Evolutionary conservation across 257 asterid genomes (phyloP).

Genomic region (Lantana camara): DNA sequence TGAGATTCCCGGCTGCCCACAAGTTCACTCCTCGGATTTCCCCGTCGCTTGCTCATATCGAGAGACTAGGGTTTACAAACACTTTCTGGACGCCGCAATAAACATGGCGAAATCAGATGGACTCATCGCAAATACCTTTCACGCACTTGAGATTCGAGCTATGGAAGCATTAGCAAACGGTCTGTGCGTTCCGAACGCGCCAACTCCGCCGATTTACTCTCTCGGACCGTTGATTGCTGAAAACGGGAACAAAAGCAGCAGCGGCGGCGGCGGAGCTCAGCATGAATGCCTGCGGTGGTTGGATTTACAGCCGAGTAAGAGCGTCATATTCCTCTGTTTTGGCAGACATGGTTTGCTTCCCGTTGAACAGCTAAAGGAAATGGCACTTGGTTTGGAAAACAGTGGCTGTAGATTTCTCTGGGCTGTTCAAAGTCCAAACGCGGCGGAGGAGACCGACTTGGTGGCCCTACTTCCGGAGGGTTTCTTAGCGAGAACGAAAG

Average conservation of each 20-base stretch:
- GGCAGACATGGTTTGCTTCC: constrained; percentile 32
- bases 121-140: constrained; percentile 14
- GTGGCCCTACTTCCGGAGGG: constrained; percentile 34
- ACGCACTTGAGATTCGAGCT: constrained; percentile 29
- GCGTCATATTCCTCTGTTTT: constrained; percentile 41
- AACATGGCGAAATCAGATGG: constrained; percentile 31
- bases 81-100: constrained; percentile 8
- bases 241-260: neutral
- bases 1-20: constrained; percentile 33
- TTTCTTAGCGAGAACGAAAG: constrained; percentile 33
- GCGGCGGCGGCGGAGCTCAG: neutral
- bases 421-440: constrained; percentile 31
- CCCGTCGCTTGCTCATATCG: constrained; percentile 9
- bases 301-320: constrained; percentile 34
- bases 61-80: constrained; percentile 17
- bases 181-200: constrained; percentile 21
- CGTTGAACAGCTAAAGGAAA: constrained; percentile 30
- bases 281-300: constrained; percentile 34
- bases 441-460: constrained; percentile 15
- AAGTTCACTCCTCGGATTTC: constrained; percentile 18
- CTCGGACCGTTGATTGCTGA: constrained; percentile 19
- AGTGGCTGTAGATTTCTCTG: constrained; percentile 37
- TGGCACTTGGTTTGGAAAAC: constrained; percentile 37
- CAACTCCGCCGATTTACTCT: constrained; percentile 28
- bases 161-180: constrained; percentile 25